Conservation (phyloP, 208 protist genomes). For the Leishmania arabica region DNA sequence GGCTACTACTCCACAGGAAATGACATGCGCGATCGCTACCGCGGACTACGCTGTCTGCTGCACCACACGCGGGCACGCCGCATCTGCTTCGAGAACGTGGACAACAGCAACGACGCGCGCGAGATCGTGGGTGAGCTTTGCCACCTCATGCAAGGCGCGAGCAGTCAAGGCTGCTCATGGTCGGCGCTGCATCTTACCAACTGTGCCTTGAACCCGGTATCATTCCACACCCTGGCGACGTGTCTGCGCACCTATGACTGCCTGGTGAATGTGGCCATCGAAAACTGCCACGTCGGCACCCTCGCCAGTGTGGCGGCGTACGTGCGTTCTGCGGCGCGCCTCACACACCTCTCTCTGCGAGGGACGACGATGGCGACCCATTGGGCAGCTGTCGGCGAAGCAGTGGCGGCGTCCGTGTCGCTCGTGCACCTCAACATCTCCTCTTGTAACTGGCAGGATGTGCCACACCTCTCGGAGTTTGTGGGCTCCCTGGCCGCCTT, state of each 20-base stretch:
- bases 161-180: conserved; percentile 6
- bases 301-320: conserved; percentile 33
- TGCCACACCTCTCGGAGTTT: conserved; percentile 37
- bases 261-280: conserved; percentile 43
- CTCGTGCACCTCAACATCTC: conserved; percentile 41
- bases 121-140: conserved; percentile 50
- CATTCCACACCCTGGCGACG: conserved; percentile 24
- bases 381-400: conserved; percentile 37
- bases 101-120: conserved; percentile 41
- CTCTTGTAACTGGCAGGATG: conserved; percentile 49
- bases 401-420: conserved; percentile 28
- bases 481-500: conserved; percentile 33
- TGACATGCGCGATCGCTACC: conserved; percentile 38
- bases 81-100: conserved; percentile 40
- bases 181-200: conserved; percentile 27
- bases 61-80: conserved; percentile 43
- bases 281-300: conserved; percentile 43
- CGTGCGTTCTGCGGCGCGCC: conserved; percentile 23
- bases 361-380: conserved; percentile 40
- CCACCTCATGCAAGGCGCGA: conserved; percentile 16
- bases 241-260: conserved; percentile 32
- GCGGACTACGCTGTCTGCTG: conserved; percentile 64
- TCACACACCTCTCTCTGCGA: conserved; percentile 53
- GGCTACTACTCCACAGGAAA: conserved; percentile 51
- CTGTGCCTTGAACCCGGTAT: conserved; percentile 17